These are phyloP conservation scores for Pulveroboletus sp. DNA, from an alignment of 1,284 basidiomycete genomes.

Conservation along the genomic window DNA sequence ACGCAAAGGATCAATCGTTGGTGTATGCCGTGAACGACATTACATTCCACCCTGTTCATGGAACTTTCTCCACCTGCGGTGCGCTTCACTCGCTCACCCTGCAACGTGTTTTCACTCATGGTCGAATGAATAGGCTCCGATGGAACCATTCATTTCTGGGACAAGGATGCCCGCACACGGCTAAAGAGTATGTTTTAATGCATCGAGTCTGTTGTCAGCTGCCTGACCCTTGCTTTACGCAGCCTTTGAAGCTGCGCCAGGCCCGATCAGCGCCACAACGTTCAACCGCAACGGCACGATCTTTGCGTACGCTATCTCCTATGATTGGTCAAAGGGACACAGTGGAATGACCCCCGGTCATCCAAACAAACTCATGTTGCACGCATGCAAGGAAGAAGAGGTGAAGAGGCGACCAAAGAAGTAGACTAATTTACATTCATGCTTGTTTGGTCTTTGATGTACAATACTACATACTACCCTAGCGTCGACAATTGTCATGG, in stretches of 20 bases:
- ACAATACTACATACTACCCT: constrained; percentile 21
- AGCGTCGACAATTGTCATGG: not conserved
- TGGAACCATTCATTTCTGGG: constrained; percentile 86
- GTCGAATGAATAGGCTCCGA: constrained; percentile 57
- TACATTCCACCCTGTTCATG: constrained; percentile 89
- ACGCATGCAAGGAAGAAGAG: constrained; percentile 88
- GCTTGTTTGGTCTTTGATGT: constrained; percentile 15
- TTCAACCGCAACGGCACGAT: constrained; percentile 89
- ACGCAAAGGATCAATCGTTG: constrained; percentile 71
- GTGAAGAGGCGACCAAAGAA: constrained; percentile 70
- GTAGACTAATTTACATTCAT: constrained; percentile 30
- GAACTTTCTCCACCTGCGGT: constrained; percentile 94
- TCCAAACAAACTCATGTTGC: constrained; percentile 87
- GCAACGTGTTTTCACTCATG: constrained; percentile 22
- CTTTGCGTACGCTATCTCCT: constrained; percentile 87
- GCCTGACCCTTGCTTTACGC: constrained; percentile 6
- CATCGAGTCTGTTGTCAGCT: not conserved
- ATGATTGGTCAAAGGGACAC: constrained; percentile 91
- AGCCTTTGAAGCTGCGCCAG: constrained; percentile 56
- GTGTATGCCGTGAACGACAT: constrained; percentile 93
- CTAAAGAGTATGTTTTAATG: constrained; percentile 70
- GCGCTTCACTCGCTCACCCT: constrained; percentile 39
- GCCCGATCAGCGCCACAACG: constrained; percentile 70
- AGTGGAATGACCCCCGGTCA: constrained; percentile 80
- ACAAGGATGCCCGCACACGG: constrained; percentile 86